Base-by-base conservation (phyloP, 192 early-diverging fungal species). In the Umbelopsis vinacea region DNA sequence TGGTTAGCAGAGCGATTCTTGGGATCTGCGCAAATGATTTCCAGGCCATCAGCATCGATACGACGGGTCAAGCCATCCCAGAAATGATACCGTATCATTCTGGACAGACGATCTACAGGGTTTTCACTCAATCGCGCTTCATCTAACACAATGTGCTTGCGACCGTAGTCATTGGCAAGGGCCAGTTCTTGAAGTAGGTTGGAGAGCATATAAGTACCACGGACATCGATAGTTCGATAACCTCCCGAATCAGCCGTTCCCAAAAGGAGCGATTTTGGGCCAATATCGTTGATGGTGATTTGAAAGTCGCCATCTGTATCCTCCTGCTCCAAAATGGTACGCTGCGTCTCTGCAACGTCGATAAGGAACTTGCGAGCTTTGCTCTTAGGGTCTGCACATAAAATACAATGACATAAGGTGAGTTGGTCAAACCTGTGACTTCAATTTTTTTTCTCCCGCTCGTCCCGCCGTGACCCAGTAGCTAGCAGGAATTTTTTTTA, bases 161-260 rank as follows among this genome's bases (percentile, higher is more conserved):
- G 85, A 4, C 92, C 93, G 78, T 92, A 89, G 66, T 95, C 96
- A 19, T 89, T 81, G 2, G 97, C 97, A 26, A 97, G 79, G 6
- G 95, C 93, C 19, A 99, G 86, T 77, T 99, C 97, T 81, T 98
- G 97, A 9, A 99, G 77, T 40, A 99, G 85, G 68, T 97, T 98
- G 17, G 94, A 94, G 45, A 99, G 81, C 88, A 92, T 90, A 74
- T 99, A 99, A 1, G 96, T 97, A 40, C 96, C 97, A 8, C 96
- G 90, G 43, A 99, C 84, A 70, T 98, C 95, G 71, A 92, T 93
- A 47, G 92, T 94, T 53, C 90, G 86, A 84, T 89, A 94, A 19
- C 96, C 96, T 67, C 86, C 92, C 38, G 93, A 94, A 75, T 89
- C 92, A 0, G 91, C 91, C 4, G 97, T 96, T 12, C 92, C 92